A percentile compares a stretch with the other conserved stretches of the same genome.
phyloP scores from a whole-genome alignment of 257 asterid genomes.

The Fraxinus excelsior region DNA sequence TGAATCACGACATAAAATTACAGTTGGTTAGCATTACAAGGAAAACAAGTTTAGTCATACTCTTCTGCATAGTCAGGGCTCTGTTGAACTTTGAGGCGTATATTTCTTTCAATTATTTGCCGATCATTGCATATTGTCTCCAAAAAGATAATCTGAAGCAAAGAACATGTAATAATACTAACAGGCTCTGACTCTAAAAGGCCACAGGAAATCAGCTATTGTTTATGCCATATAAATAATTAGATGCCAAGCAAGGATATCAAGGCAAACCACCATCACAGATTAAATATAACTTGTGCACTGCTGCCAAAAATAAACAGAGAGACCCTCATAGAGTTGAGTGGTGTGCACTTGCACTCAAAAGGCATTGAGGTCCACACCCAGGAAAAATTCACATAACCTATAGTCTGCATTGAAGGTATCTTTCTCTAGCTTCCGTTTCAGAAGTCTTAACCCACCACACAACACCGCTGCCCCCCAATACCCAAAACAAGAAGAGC shows the following conservation, averaged over 20 bases:
- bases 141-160: slow-evolving; percentile 78
- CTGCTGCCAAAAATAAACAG: neutral
- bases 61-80: slow-evolving; percentile 99
- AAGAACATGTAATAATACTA: slow-evolving; percentile 18
- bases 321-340: neutral
- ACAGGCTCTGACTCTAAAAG: slow-evolving; percentile 21
- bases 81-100: slow-evolving; percentile 99
- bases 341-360: neutral
- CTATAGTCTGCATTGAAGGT: neutral
- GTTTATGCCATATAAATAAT: neutral
- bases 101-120: slow-evolving; percentile 87
- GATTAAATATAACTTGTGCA: neutral
- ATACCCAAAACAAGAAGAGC: neutral
- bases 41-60: slow-evolving; percentile 47
- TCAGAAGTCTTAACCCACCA: neutral
- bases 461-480: neutral
- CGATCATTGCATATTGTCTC: slow-evolving; percentile 94
- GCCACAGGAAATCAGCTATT: slow-evolving; percentile 15
- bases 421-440: neutral
- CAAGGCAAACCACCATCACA: slow-evolving; percentile 6
- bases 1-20: slow-evolving; percentile 30
- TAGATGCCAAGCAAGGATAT: slow-evolving; percentile 13
- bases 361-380: neutral
- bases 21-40: slow-evolving; percentile 19
- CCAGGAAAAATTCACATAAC: neutral